These are phyloP conservation scores for Penicillium vulpinum DNA, from an alignment of 2,329 filamentous ascomycete genomes.

Conservation along the genomic window DNA sequence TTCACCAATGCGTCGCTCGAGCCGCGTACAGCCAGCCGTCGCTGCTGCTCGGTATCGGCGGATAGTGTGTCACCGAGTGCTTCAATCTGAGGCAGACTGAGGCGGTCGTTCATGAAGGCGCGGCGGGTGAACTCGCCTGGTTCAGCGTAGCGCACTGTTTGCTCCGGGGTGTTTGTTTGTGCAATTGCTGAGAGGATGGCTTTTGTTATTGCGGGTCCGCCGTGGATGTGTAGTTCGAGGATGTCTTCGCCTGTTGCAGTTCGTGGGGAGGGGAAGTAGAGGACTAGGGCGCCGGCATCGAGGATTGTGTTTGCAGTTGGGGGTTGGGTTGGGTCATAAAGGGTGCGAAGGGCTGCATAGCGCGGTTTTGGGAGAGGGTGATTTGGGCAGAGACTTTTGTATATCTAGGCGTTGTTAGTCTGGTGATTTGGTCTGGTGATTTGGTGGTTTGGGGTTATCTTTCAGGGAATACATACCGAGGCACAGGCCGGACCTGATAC, in stretches of 20 bases:
- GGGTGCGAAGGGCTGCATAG: constrained; percentile 69
- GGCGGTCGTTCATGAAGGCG: constrained; percentile 81
- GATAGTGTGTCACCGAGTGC: constrained; percentile 61
- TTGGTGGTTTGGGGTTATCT: not conserved
- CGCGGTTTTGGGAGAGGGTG: constrained; percentile 58
- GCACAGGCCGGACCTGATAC: constrained; percentile 77
- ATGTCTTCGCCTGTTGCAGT: constrained; percentile 92
- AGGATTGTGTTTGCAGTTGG: constrained; percentile 51
- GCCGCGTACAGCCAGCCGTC: constrained; percentile 78
- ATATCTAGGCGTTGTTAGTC: constrained; percentile 55
- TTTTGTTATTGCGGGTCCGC: constrained; percentile 82
- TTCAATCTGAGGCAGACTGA: constrained; percentile 82
- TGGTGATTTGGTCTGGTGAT: not conserved
- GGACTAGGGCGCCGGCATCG: constrained; percentile 75
- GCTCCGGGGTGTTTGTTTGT: constrained; percentile 25
- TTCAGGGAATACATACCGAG: constrained; percentile 51
- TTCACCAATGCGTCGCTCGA: constrained; percentile 68
- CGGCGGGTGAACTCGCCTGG: constrained; percentile 93
- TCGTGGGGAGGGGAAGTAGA: constrained; percentile 77
- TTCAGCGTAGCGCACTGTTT: constrained; percentile 77
- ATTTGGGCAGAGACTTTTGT: constrained; percentile 61
- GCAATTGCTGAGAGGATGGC: constrained; percentile 80
- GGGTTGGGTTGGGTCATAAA: constrained; percentile 60
- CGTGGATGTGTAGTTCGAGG: constrained; percentile 91
- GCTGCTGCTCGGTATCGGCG: constrained; percentile 86